A percentile compares a stretch with the other conserved stretches of the same genome.
phyloP scores from a whole-genome alignment of 1,284 basidiomycete genomes.

The Mycena citricolor region DNA sequence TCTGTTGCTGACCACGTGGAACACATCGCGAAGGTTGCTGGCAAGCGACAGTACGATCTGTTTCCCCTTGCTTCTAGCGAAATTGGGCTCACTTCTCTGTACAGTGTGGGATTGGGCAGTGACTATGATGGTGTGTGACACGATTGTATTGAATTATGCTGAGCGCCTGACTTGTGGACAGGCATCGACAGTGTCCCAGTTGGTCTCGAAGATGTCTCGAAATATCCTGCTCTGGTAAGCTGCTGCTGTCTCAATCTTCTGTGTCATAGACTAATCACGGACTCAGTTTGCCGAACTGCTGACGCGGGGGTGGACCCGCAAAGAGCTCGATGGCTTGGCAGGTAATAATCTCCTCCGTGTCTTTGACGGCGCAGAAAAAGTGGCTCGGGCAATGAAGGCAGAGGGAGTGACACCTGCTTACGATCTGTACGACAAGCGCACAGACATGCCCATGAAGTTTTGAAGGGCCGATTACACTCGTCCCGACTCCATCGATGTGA shows the following conservation, averaged over 20 bases:
- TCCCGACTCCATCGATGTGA: too few species aligned
- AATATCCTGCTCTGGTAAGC: constrained; percentile 67
- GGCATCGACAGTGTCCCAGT: constrained; percentile 55
- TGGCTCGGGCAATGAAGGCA: constrained; percentile 57
- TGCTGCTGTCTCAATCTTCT: neutral
- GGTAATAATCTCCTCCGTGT: constrained; percentile 83
- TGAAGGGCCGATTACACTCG: too few species aligned
- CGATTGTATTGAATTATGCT: constrained; percentile 75
- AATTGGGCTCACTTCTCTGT: neutral
- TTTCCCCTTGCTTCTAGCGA: neutral
- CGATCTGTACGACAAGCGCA: constrained; percentile 64
- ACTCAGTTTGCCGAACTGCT: constrained; percentile 82
- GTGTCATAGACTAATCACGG: constrained; percentile 4
- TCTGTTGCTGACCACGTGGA: constrained; percentile 84
- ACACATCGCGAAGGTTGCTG: constrained; percentile 76
- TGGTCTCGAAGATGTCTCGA: constrained; percentile 71
- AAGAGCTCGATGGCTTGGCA: constrained; percentile 78
- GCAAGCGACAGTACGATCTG: constrained; percentile 70
- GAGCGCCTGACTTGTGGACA: constrained; percentile 47
- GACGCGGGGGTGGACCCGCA: constrained; percentile 76
- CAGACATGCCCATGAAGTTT: too few species aligned
- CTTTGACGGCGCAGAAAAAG: constrained; percentile 69
- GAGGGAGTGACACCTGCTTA: constrained; percentile 53
- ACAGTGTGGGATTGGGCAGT: constrained; percentile 67
- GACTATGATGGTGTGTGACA: constrained; percentile 79